phyloP scores from a whole-genome alignment of 2,329 filamentous ascomycete genomes.

The Periconia sp. region DNA sequence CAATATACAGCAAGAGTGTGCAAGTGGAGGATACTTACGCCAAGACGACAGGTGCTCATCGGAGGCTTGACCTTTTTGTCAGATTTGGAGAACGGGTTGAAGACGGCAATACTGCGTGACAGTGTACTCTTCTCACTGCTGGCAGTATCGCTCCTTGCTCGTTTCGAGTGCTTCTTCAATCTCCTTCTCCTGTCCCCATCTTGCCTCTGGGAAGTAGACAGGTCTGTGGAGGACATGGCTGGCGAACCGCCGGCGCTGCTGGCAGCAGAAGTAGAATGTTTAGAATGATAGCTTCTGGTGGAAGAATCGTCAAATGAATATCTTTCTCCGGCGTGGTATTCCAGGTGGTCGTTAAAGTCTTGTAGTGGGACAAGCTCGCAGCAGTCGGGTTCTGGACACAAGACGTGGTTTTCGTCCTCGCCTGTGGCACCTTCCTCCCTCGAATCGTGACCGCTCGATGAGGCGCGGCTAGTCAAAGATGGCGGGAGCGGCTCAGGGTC shows the following conservation, averaged over 20 bases:
- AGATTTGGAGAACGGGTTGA: conserved; percentile 33
- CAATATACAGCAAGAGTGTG: conserved; percentile 5
- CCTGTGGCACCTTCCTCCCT: conserved; percentile 26
- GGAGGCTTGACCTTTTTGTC: conserved; percentile 34
- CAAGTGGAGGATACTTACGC: conserved; percentile 26
- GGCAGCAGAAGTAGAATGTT: conserved; percentile 20
- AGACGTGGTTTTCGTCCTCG: conserved; percentile 33
- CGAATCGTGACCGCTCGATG: conserved; percentile 13
- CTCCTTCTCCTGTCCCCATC: conserved; percentile 21
- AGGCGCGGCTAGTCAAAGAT: conserved; percentile 21
- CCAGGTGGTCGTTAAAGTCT: conserved; percentile 51
- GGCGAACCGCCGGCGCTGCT: background rate
- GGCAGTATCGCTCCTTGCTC: conserved; percentile 23
- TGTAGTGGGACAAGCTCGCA: conserved; percentile 45
- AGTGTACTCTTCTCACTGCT: conserved; percentile 40
- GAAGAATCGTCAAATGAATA: conserved; percentile 39
- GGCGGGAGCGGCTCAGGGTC: conserved; percentile 31
- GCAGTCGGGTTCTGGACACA: conserved; percentile 48
- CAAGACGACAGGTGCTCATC: conserved; percentile 33
- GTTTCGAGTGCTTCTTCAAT: conserved; percentile 25
- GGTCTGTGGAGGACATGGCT: conserved; percentile 16
- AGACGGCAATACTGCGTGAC: conserved; percentile 36
- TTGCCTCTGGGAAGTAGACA: conserved; percentile 17
- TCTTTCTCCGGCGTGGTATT: conserved; percentile 46
- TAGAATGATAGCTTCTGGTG: conserved; percentile 37